Conservation (phyloP, 2,329 filamentous ascomycete species). For the Pezicula carpinea region DNA sequence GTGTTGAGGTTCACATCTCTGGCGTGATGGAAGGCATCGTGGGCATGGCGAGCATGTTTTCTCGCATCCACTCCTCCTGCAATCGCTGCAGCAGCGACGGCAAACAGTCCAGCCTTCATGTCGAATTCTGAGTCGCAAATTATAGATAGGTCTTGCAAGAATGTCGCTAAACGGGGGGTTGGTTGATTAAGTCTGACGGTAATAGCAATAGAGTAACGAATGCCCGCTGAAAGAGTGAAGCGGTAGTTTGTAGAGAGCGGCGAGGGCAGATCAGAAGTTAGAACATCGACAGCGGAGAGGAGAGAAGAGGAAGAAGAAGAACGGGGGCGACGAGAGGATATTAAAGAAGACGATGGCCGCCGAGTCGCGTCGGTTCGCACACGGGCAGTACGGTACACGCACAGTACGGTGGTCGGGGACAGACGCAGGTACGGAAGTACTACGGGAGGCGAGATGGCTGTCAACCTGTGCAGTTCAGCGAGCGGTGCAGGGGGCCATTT, state of each 20-base stretch:
- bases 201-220: constrained; percentile 46
- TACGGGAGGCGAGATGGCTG: no score
- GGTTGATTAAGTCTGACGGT: constrained; percentile 5
- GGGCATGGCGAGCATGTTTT: constrained; percentile 51
- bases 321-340: constrained; percentile 31
- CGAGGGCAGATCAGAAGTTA: constrained; percentile 45
- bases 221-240: constrained; percentile 89
- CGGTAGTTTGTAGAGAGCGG: constrained; percentile 45
- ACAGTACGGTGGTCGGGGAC: no score
- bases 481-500: no score
- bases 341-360: constrained; percentile 4
- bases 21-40: constrained; percentile 54
- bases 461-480: no score
- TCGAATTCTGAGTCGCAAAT: constrained; percentile 32
- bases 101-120: constrained; percentile 72
- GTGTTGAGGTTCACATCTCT: constrained; percentile 26
- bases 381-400: no score
- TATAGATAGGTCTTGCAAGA: constrained; percentile 1
- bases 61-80: constrained; percentile 51
- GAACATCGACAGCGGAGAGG: constrained; percentile 41
- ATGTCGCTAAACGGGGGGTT: constrained; percentile 7
- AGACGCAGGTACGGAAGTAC: no score
- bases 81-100: constrained; percentile 56
- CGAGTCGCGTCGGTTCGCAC: background rate
- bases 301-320: constrained; percentile 8